A percentile compares a stretch with the other conserved stretches of the same genome.
These are phyloP conservation scores for Ananas comosus DNA, from an alignment of 176 grass and related monocot genomes.

Conservation along the genomic window DNA sequence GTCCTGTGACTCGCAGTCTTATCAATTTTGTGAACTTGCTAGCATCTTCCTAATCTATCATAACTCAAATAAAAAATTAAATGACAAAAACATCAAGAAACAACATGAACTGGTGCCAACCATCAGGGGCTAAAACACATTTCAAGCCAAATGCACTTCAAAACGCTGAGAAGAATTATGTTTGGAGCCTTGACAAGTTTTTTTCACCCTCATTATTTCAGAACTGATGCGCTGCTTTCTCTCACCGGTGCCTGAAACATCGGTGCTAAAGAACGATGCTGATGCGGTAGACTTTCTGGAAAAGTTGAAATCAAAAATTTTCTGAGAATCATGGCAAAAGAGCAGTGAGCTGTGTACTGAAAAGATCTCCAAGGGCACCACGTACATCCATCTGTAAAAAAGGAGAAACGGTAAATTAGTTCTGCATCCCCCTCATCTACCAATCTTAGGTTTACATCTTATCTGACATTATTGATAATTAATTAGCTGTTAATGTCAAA, in stretches of 20 bases:
- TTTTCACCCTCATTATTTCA: background rate
- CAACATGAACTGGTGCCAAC: background rate
- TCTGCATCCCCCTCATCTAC: background rate
- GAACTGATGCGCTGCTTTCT: background rate
- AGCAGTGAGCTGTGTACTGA: conserved; percentile 69
- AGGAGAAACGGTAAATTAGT: conserved; percentile 19
- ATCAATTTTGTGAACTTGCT: background rate
- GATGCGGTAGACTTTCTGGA: conserved; percentile 23
- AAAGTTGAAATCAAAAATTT: conserved; percentile 30
- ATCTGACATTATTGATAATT: background rate
- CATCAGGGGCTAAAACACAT: background rate
- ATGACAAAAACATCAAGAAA: background rate
- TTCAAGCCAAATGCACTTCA: background rate
- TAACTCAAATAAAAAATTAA: background rate
- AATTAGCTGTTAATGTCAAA: background rate
- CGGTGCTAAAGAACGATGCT: conserved; percentile 27
- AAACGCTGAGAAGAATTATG: no score
- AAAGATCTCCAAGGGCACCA: conserved; percentile 84
- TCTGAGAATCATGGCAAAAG: conserved; percentile 40
- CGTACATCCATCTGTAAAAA: conserved; percentile 83
- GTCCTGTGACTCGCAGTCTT: background rate
- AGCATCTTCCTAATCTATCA: background rate
- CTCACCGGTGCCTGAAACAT: background rate
- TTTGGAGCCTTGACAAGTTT: background rate
- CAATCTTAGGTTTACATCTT: background rate